Evolutionary conservation across 345 rosid genomes (phyloP).

Genomic region (Laguncularia racemosa): DNA sequence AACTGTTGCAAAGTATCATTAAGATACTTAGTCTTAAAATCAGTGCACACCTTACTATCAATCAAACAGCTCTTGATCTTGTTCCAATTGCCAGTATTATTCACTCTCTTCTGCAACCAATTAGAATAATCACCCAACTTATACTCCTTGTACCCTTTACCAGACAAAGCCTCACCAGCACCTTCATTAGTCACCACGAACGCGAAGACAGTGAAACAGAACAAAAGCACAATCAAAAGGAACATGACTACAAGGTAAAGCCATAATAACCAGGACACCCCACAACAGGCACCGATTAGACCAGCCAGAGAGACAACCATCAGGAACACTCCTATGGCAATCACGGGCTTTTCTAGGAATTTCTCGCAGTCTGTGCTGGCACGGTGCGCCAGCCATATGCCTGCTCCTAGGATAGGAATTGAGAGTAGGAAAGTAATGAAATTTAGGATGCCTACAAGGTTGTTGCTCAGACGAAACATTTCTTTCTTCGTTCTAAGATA

Average conservation of each 20-base stretch:
- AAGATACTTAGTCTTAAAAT: not conserved
- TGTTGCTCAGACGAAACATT: slow-evolving; percentile 21
- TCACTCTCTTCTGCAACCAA: slow-evolving; percentile 23
- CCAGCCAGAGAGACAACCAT: slow-evolving; percentile 19
- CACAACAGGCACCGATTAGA: slow-evolving; percentile 23
- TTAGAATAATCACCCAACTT: slow-evolving; percentile 15
- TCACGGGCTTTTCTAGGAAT: slow-evolving; percentile 15
- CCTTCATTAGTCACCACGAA: slow-evolving; percentile 23
- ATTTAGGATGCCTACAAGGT: slow-evolving; percentile 16
- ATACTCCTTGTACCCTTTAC: slow-evolving; percentile 14
- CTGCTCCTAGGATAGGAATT: slow-evolving; percentile 13
- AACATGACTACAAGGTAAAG: slow-evolving; percentile 24
- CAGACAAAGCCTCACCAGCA: slow-evolving; percentile 15
- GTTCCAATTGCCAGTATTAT: slow-evolving; percentile 16
- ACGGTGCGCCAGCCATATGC: slow-evolving; percentile 11
- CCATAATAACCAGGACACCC: slow-evolving; percentile 15
- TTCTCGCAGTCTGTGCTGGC: slow-evolving; percentile 18
- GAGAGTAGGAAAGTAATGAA: slow-evolving; percentile 10
- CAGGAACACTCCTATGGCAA: slow-evolving; percentile 18
- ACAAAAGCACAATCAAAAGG: slow-evolving; percentile 20
- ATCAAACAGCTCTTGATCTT: slow-evolving; percentile 22
- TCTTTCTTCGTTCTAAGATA: not conserved
- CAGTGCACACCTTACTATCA: slow-evolving; percentile 17
- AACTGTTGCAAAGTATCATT: slow-evolving; percentile 7
- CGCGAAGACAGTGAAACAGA: slow-evolving; percentile 19